Conservation (phyloP, 2,329 filamentous ascomycete genomes). For the Talaromyces funiculosus region DNA sequence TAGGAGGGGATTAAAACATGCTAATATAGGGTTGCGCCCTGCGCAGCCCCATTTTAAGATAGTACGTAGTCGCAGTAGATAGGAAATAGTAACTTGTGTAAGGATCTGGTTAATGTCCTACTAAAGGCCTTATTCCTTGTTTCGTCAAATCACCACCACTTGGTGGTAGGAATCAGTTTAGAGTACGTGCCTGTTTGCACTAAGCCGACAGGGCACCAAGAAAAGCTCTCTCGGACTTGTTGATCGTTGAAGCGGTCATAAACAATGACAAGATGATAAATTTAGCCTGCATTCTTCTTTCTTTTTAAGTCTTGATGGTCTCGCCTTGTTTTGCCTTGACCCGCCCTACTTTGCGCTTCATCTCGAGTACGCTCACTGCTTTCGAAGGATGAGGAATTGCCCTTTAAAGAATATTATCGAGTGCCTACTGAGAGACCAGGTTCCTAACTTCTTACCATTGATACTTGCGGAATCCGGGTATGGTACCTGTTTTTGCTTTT, state of each 20-base stretch:
- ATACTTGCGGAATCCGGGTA: neutral
- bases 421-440: neutral
- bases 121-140: neutral
- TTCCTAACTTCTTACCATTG: neutral
- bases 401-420: neutral
- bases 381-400: neutral
- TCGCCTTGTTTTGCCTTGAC: slow-evolving; percentile 10
- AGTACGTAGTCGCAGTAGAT: neutral
- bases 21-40: slow-evolving; percentile 1
- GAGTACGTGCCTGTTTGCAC: neutral
- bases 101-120: neutral
- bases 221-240: neutral
- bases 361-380: neutral
- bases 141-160: neutral
- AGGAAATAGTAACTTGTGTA: no score
- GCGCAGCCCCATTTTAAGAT: slow-evolving; percentile 2
- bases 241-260: no score
- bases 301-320: slow-evolving; percentile 2
- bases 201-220: neutral
- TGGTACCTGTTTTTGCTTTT: slow-evolving; percentile 7
- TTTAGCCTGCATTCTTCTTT: neutral
- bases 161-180: neutral
- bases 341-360: slow-evolving; percentile 8
- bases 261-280: neutral
- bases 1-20: neutral